Evolutionary conservation across 805 yeast genomes (phyloP), one percentile per base, ranked within the genome.

Genomic region (Geotrichum ghanense): DNA sequence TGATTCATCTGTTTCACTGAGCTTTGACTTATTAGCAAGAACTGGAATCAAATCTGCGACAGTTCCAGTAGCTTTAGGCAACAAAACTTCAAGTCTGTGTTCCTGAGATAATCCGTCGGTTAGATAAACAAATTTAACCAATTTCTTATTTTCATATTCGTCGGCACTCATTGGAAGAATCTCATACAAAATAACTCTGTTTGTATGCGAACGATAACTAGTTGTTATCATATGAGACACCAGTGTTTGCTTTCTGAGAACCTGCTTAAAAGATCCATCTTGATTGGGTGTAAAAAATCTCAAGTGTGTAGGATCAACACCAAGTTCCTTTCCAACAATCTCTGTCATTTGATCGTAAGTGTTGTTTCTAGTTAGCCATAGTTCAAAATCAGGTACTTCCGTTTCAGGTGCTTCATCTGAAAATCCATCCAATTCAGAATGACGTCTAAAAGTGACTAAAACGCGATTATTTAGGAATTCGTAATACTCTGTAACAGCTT

Each of bases 121-220:
- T 39, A 89, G 67, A 90, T 94, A 87, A 45, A 72, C 71, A 19
- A 90, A 69, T 45, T 72, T 76, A 39, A 89, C 64, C 3, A 77
- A 63, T 49, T 76, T 76, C 79, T 86, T 74, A 51, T 74, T 78
- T 62, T 92, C 98, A 56, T 82, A 74, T 51, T 87, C 94, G 27
- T 69, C 72, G 46, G 90, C 67, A 1, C 89, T 78, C 41, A 88
- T 78, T 42, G 78, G 83, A 56, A 92, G 70, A 1, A 82, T 64
- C 57, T 90, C 96, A 60, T 83, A 90, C 53, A 80, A 81, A 48
- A 90, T 74, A 9, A 35, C 31, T n/a, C 41, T 43, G 10, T 51
- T 44, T 21, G 35, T 41, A 31, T 43, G 48, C 22, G 43, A 43
- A 7, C 46, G 41, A 41, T 62, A 52, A 16, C 51, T 44, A 17